A percentile compares a stretch with the other conserved stretches of the same genome.
These are phyloP conservation scores for Rutstroemia sp. DNA, from an alignment of 2,329 filamentous ascomycete species.

Conservation along the genomic window DNA sequence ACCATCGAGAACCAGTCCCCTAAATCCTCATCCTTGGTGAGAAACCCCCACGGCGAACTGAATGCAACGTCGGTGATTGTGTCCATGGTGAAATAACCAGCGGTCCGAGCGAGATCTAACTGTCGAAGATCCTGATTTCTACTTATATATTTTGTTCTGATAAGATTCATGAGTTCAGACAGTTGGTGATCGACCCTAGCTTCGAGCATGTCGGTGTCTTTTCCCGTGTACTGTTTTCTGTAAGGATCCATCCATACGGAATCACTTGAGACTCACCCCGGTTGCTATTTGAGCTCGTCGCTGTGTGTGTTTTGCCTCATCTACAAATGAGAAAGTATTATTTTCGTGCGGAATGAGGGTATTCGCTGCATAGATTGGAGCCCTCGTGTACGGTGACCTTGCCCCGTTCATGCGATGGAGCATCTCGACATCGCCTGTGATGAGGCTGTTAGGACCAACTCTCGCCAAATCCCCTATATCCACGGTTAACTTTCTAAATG, in stretches of 20 bases:
- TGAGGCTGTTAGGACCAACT: slow-evolving; percentile 35
- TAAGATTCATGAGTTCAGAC: slow-evolving; percentile 38
- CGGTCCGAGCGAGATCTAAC: slow-evolving; percentile 44
- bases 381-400: slow-evolving; percentile 32
- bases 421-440: slow-evolving; percentile 34
- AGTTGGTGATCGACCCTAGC: slow-evolving; percentile 40
- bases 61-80: slow-evolving; percentile 45
- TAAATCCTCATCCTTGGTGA: slow-evolving; percentile 40
- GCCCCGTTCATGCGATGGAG: slow-evolving; percentile 33
- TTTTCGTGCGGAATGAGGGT: slow-evolving; percentile 44
- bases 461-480: slow-evolving; percentile 28
- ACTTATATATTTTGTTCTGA: slow-evolving; percentile 41
- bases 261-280: slow-evolving; percentile 31
- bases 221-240: slow-evolving; percentile 39
- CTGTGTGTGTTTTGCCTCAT: slow-evolving; percentile 32
- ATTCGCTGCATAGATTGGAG: slow-evolving; percentile 39
- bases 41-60: slow-evolving; percentile 41
- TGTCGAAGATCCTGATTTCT: slow-evolving; percentile 28
- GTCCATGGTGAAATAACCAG: slow-evolving; percentile 47
- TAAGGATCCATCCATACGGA: neutral
- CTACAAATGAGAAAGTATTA: slow-evolving; percentile 41
- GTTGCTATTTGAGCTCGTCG: slow-evolving; percentile 41
- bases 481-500: neutral
- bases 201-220: slow-evolving; percentile 43
- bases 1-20: slow-evolving; percentile 27